Conservation (phyloP, 179 eudicot species). For the Carnegiea gigantea region DNA sequence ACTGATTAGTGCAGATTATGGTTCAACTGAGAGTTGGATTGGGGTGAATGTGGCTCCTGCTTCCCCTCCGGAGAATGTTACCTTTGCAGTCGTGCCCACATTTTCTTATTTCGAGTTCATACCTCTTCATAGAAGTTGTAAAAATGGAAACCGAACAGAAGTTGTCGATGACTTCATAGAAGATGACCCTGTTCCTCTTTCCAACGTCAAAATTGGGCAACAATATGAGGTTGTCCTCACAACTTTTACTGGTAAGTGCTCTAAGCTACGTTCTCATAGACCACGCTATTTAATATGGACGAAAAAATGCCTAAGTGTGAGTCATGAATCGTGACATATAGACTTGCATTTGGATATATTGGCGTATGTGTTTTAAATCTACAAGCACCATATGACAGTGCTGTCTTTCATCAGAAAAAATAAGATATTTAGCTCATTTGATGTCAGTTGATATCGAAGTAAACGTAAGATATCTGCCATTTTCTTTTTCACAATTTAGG, state of each 20-base stretch:
- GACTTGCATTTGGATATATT: no score
- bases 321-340: no score
- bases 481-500: background rate
- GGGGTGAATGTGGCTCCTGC: constrained; percentile 67
- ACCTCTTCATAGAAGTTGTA: constrained; percentile 39
- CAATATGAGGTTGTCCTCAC: constrained; percentile 70
- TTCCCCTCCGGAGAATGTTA: constrained; percentile 53
- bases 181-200: constrained; percentile 59
- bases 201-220: constrained; percentile 60
- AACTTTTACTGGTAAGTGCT: constrained; percentile 62
- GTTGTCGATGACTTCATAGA: constrained; percentile 48
- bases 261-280: background rate
- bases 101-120: constrained; percentile 75
- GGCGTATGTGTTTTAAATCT: no score
- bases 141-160: constrained; percentile 1
- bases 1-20: constrained; percentile 65
- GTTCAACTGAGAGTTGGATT: constrained; percentile 82
- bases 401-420: background rate
- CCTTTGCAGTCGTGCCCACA: constrained; percentile 58
- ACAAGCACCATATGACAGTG: no score
- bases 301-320: no score
- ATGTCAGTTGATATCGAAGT: background rate
- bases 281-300: background rate
- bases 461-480: background rate
- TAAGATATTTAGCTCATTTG: background rate